A percentile compares a stretch with the other conserved stretches of the same genome.
Conservation (phyloP, 345 rosid genomes). For the rapeseed (Brassica napus) region DNA sequence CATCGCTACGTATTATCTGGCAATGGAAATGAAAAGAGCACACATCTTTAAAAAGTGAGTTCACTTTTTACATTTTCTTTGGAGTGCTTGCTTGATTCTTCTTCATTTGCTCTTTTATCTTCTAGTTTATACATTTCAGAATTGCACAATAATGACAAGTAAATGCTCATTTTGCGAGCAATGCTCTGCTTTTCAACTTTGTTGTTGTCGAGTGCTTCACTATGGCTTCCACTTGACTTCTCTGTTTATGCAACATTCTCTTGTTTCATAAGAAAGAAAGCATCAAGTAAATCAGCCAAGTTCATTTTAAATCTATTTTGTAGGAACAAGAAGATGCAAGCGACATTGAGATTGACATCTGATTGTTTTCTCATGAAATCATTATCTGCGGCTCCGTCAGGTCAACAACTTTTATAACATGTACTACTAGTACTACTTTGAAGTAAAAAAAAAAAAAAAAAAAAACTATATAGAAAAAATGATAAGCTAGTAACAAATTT, state of each 20-base stretch:
- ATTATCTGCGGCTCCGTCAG: neutral
- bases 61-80: neutral
- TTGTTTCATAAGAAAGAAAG: neutral
- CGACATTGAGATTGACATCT: neutral
- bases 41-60: neutral
- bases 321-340: neutral
- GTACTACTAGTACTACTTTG: neutral
- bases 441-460: neutral
- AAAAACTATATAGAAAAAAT: neutral
- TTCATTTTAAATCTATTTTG: neutral
- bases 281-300: neutral
- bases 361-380: neutral
- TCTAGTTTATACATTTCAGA: neutral
- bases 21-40: neutral
- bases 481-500: conserved; percentile 30
- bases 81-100: neutral
- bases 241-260: neutral
- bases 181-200: neutral
- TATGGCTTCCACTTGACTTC: neutral
- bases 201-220: neutral
- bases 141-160: neutral
- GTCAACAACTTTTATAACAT: conserved; percentile 9
- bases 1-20: neutral
- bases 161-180: neutral
- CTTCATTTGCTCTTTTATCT: neutral